Percentiles rank a stretch among this genome's conserved stretches.
Conservation (phyloP, 371 early-diverging fungal genomes). For the Mucor circinelloides region DNA sequence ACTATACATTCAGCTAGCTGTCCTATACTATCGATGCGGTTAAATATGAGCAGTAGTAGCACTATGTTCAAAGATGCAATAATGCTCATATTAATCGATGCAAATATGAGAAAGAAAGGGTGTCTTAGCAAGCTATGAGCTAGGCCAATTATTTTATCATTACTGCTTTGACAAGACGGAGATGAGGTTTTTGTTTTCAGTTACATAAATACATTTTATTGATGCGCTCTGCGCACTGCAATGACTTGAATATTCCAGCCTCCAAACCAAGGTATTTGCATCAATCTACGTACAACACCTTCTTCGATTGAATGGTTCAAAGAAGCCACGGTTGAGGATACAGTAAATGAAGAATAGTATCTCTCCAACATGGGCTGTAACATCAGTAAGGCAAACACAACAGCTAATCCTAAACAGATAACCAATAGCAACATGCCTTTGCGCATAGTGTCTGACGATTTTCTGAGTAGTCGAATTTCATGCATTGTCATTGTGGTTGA, state of each 20-base stretch:
- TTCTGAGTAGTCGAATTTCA: slow-evolving; percentile 14
- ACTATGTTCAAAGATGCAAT: too few relatives aligned
- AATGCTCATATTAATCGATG: too few relatives aligned
- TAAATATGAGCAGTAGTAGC: too few relatives aligned
- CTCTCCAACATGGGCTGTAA: slow-evolving; percentile 20
- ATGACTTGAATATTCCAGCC: slow-evolving; percentile 44
- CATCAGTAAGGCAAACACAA: slow-evolving; percentile 24
- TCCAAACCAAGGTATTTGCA: slow-evolving; percentile 42
- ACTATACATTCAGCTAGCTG: too few relatives aligned
- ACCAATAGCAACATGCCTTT: slow-evolving; percentile 15
- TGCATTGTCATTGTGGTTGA: slow-evolving; percentile 1
- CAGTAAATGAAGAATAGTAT: slow-evolving; percentile 20
- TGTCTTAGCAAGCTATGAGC: too few relatives aligned
- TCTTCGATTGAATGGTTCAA: slow-evolving; percentile 2
- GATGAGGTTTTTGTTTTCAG: too few relatives aligned
- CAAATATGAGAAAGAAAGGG: too few relatives aligned
- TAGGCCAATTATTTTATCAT: too few relatives aligned
- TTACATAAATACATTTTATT: background rate
- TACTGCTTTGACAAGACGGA: too few relatives aligned
- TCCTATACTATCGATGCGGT: too few relatives aligned
- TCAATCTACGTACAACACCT: slow-evolving; percentile 16
- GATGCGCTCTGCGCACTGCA: slow-evolving; percentile 15
- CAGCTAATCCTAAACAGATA: slow-evolving; percentile 10
- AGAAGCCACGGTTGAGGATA: slow-evolving; percentile 3
- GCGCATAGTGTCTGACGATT: slow-evolving; percentile 10